Evolutionary conservation across 495 filamentous ascomycete species (phyloP).

Genomic region (Aspergillus leporis): DNA sequence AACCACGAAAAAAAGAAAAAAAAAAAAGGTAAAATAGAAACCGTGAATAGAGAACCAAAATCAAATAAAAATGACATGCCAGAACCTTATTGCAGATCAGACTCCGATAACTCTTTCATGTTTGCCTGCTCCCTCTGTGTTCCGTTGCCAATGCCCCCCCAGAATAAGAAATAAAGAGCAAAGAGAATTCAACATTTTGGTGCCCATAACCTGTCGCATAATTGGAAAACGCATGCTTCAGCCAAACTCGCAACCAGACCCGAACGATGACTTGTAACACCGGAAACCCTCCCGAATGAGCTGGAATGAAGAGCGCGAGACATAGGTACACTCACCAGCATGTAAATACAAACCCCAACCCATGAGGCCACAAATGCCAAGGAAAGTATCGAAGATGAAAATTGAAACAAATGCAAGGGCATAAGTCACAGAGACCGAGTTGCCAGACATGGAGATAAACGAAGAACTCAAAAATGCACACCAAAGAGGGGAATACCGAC

Average conservation of each 20-base stretch:
- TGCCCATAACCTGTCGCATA: slow-evolving; percentile 19
- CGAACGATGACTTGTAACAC: slow-evolving; percentile 23
- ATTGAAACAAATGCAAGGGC: slow-evolving; percentile 8
- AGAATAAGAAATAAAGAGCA: slow-evolving; percentile 10
- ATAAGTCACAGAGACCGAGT: slow-evolving; percentile 7
- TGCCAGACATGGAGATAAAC: slow-evolving; percentile 11
- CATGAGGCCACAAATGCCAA: slow-evolving; percentile 9
- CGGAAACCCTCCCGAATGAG: slow-evolving; percentile 19
- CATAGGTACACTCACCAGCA: slow-evolving; percentile 17
- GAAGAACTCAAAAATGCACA: slow-evolving; percentile 23
- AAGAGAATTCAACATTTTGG: slow-evolving; percentile 14
- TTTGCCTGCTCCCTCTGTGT: slow-evolving; percentile 25
- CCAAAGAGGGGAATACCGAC: slow-evolving; percentile 29
- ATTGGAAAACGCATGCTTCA: slow-evolving; percentile 15
- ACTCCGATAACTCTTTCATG: slow-evolving; percentile 28
- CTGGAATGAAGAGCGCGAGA: slow-evolving; percentile 24
- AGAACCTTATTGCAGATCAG: slow-evolving; percentile 24
- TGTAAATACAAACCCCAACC: slow-evolving; percentile 22
- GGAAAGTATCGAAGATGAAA: slow-evolving; percentile 16
- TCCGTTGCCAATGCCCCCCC: slow-evolving; percentile 18
- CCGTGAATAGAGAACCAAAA: slow-evolving; percentile 8
- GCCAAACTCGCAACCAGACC: slow-evolving; percentile 22
- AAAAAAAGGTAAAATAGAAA: slow-evolving; percentile 5
- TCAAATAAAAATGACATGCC: slow-evolving; percentile 8
- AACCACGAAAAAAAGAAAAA: background rate